Evolutionary conservation across 768 basidiomycete species (phyloP).

Genomic region (Mycena indigotica): DNA sequence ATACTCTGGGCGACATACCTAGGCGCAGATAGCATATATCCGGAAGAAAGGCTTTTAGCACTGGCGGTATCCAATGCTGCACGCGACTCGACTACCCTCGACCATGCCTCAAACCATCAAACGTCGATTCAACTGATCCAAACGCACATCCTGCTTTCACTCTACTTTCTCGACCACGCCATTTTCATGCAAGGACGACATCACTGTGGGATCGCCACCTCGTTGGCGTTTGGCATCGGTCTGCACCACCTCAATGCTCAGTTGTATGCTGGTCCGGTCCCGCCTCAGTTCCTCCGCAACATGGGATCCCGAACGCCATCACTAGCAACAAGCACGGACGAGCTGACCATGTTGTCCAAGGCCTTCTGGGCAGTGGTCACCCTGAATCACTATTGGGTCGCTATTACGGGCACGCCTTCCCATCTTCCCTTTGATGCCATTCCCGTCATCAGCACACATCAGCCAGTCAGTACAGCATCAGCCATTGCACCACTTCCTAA

Average conservation of each 20-base stretch:
- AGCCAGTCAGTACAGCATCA: not conserved
- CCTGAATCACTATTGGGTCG: constrained; percentile 15
- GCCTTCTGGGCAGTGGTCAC: constrained; percentile 17
- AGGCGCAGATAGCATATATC: not conserved
- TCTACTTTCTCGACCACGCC: constrained; percentile 14
- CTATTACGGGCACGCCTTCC: constrained; percentile 5
- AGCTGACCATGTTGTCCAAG: not conserved
- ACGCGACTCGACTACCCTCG: not conserved
- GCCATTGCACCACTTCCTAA: not conserved
- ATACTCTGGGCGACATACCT: constrained; percentile 15
- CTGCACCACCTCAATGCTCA: constrained; percentile 9
- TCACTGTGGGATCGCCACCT: constrained; percentile 11
- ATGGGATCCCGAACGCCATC: not conserved
- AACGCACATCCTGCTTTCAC: constrained; percentile 8
- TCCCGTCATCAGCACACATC: constrained; percentile 10
- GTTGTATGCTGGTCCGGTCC: not conserved
- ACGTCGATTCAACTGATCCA: constrained; percentile 8
- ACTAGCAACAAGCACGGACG: not conserved
- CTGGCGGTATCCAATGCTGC: not conserved
- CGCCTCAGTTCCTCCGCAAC: not conserved
- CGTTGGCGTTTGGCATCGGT: constrained; percentile 7
- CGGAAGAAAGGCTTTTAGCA: constrained; percentile 2
- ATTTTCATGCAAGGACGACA: constrained; percentile 1
- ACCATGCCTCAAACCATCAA: not conserved
- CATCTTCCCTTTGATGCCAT: constrained; percentile 3